These are phyloP conservation scores for Monilinia aucupariae DNA, from an alignment of 2,329 filamentous ascomycete species.

Conservation along the genomic window DNA sequence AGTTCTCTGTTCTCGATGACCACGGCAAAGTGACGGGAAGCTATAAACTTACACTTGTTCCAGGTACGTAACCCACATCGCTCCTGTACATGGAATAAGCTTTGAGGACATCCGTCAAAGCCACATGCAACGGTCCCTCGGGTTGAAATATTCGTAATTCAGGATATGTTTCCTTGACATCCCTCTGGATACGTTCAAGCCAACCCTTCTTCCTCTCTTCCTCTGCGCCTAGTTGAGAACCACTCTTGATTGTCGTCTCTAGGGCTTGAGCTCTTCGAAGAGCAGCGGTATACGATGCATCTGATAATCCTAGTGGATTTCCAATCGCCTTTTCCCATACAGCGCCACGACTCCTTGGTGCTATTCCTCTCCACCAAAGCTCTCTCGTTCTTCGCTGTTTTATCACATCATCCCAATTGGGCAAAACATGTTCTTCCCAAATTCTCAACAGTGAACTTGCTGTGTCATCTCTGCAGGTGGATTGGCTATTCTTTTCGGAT, in stretches of 20 bases:
- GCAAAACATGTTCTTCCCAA: slow-evolving; percentile 73
- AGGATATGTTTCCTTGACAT: slow-evolving; percentile 62
- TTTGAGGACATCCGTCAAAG: slow-evolving; percentile 65
- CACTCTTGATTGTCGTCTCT: slow-evolving; percentile 40
- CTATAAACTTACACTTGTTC: slow-evolving; percentile 60
- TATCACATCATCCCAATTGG: slow-evolving; percentile 69
- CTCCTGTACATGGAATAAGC: slow-evolving; percentile 79
- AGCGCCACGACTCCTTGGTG: slow-evolving; percentile 56
- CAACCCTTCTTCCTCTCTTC: slow-evolving; percentile 53
- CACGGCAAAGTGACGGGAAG: slow-evolving; percentile 1
- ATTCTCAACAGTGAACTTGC: slow-evolving; percentile 53
- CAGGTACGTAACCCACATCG: slow-evolving; percentile 71
- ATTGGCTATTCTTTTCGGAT: slow-evolving; percentile 46
- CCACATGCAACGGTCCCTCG: slow-evolving; percentile 55
- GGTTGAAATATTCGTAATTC: slow-evolving; percentile 64
- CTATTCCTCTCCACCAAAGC: slow-evolving; percentile 77
- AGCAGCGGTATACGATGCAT: slow-evolving; percentile 64
- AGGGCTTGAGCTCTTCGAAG: slow-evolving; percentile 60
- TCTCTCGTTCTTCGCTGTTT: slow-evolving; percentile 64
- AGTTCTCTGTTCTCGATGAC: slow-evolving; percentile 1
- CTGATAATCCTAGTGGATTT: slow-evolving; percentile 41
- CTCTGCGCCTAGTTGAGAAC: slow-evolving; percentile 38
- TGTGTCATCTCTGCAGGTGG: slow-evolving; percentile 49
- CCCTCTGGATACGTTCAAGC: slow-evolving; percentile 58
- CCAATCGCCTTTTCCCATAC: slow-evolving; percentile 36